Evolutionary conservation across 345 rosid species (phyloP), one percentile per base, ranked within the genome.

Genomic region (Hibiscus mutabilis): DNA sequence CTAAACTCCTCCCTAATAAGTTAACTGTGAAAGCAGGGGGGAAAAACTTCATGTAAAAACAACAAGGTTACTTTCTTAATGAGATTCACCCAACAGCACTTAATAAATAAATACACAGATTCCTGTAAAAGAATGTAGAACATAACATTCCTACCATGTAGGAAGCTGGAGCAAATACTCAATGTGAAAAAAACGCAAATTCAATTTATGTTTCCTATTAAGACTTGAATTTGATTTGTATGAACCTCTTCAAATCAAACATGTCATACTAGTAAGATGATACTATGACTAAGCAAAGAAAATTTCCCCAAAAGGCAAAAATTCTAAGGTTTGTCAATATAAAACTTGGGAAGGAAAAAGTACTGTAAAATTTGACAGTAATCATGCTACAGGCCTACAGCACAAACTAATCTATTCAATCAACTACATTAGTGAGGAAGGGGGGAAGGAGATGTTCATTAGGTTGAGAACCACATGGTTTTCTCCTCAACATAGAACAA

Each of bases 211-310:
- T 3, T 46, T 46, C 16, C 13, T 46, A 12, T 3, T 46, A 12
- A 46, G 51, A 2, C 16, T 46, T 3, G 51, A 13, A 46, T 46
- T 6, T 42, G 40, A 35, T 35, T 35, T 46, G 49, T 44, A 44
- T 11, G 51, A 46, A 12, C 14, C 25, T 33, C 83, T 51, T 76
- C 40, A 42, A 15, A 64, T 40, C 52, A 64, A 64, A 12, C 12
- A 42, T 8, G 8, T 19, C 5, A 40, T 18, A 11, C 68, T 12
- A 19, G 9, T 40, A 37, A 40, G 52, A 63, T 37, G 29, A 63
- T 19, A 8, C 4, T 1, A 21, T 1, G 4, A 40, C 5, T 21
- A 64, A 11, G 53, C 4, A 42, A 37, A 21, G 42, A 63, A 40
- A 40, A 19, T 40, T 19, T 42, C 57, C 21, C 40, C 5, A 35